Evolutionary conservation across 768 basidiomycete genomes (phyloP).

Genomic region (Cyathus striatus): DNA sequence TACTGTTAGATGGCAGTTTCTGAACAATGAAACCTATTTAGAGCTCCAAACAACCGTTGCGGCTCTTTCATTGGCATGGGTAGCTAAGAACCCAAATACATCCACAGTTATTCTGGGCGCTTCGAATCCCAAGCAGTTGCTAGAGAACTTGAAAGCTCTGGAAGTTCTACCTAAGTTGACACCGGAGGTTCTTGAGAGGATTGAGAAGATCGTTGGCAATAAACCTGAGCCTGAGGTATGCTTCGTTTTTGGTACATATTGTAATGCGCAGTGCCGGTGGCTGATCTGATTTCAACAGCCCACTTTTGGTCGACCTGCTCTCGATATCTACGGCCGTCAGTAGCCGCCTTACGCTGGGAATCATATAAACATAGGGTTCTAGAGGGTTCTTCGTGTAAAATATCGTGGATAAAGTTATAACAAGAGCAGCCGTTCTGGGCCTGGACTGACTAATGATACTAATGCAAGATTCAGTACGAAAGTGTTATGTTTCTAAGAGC

Average conservation of each 20-base stretch:
- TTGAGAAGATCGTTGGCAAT: conserved; percentile 64
- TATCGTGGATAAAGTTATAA: too few species aligned
- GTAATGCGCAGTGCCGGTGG: background rate
- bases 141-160: conserved; percentile 67
- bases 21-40: conserved; percentile 17
- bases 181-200: conserved; percentile 54
- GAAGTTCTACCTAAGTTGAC: conserved; percentile 72
- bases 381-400: too few species aligned
- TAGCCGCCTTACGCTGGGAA: too few species aligned
- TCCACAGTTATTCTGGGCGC: conserved; percentile 66
- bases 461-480: too few species aligned
- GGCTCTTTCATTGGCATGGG: conserved; percentile 77
- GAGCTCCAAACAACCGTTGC: conserved; percentile 54
- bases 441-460: too few species aligned
- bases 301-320: background rate
- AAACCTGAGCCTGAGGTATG: conserved; percentile 35
- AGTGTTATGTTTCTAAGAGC: too few species aligned
- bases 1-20: background rate
- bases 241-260: conserved; percentile 1
- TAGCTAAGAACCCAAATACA: conserved; percentile 61
- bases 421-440: too few species aligned
- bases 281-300: background rate
- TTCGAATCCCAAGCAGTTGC: conserved; percentile 54
- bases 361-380: too few species aligned
- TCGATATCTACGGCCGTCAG: background rate